Conservation (phyloP, 257 asterid species). For the Nicotiana obtusifolia region DNA sequence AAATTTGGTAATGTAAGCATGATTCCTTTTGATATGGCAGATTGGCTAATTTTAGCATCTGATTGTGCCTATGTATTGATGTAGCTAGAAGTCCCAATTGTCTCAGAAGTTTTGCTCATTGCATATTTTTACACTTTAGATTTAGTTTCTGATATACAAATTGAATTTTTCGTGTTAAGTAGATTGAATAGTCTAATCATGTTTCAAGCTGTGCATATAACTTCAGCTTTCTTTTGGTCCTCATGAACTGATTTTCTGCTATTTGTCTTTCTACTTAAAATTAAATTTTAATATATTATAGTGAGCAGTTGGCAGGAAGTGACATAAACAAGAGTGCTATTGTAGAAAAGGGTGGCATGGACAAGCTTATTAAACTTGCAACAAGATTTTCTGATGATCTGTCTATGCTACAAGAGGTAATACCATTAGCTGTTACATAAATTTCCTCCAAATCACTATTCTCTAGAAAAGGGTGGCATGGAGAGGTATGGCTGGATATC, state of each 20-base stretch:
- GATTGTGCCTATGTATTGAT: background rate
- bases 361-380: conserved; percentile 66
- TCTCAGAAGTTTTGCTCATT: background rate
- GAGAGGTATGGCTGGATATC: background rate
- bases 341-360: conserved; percentile 74
- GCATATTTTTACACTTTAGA: background rate
- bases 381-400: conserved; percentile 69
- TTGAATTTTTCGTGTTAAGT: background rate
- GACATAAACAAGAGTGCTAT: conserved; percentile 71
- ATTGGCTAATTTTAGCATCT: too few species aligned
- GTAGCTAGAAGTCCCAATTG: background rate
- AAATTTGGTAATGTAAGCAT: too few species aligned
- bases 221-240: conserved; percentile 1
- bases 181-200: background rate
- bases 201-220: background rate
- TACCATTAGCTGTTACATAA: background rate
- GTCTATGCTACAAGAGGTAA: conserved; percentile 78
- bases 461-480: background rate
- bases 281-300: background rate
- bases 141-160: background rate
- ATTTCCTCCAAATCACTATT: background rate
- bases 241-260: background rate
- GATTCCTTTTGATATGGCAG: too few species aligned
- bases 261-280: background rate
- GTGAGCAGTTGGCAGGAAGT: conserved; percentile 90